Evolutionary conservation across 2,329 filamentous ascomycete genomes (phyloP), one percentile per base, ranked within the genome.

Genomic region (Fusarium sarcochroum): DNA sequence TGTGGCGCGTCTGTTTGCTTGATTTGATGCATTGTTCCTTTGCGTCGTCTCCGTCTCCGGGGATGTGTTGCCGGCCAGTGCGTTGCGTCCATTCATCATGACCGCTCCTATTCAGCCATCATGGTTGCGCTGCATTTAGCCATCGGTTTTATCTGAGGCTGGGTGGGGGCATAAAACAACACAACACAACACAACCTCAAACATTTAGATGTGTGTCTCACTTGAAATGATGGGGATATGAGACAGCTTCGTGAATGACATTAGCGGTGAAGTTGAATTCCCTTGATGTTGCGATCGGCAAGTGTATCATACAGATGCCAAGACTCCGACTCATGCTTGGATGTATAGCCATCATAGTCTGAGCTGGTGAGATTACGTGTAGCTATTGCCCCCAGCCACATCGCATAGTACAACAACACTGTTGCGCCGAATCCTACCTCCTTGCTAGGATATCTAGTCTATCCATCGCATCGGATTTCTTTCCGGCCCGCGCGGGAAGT

Each of bases 121-220:
- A 53, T 66, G 48, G 23, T 45, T 58, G 25, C 46, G 34, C 38
- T 65, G 62, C 44, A 64, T 65, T 65, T 49, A 65, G 30, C 62
- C 59, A 63, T 41, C 23, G 20, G 40, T 32, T 55, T 10, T 11
- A 38, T 38, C 50, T 38, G 55, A 37, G 55, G 55, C 49, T 37
- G 48, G 37, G 34, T 30, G 51, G 42, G 51, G 51, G 49, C n/a
- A 50, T n/a, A 48, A 35, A 40, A 61, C 56, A 41, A 56, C 52
- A 48, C 48, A 45, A 47, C 35, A 11, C 30, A 27, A 30, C 55
- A 44, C n/a, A 48, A 41, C 40, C 20, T 23, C 40, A 21, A 7
- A 21, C 40, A 30, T 30, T 21, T 41, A 13, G 4, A 41, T 23
- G 37, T 21, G 42, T 57, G 41, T 57, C 56, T 59, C 34, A 48